phyloP scores from a whole-genome alignment of 1,139 yeast genomes.

The Arxiozyma slooffiae region DNA sequence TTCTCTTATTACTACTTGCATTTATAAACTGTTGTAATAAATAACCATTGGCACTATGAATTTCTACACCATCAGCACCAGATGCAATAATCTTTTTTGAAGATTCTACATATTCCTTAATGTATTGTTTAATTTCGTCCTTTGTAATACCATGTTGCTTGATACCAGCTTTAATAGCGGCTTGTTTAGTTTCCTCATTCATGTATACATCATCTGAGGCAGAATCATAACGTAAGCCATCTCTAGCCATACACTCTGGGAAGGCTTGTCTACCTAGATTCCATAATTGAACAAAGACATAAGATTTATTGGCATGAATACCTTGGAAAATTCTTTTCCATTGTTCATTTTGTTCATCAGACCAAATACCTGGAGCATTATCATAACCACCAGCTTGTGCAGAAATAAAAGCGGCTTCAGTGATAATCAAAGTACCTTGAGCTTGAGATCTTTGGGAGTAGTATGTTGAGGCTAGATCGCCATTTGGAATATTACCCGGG shows the following conservation, averaged over 20 bases:
- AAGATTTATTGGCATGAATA: constrained; percentile 46
- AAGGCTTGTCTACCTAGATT: constrained; percentile 45
- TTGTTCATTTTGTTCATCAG: constrained; percentile 25
- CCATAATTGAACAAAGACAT: constrained; percentile 49
- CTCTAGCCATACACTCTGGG: constrained; percentile 25
- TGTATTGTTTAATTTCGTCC: constrained; percentile 30
- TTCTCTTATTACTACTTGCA: constrained; percentile 42
- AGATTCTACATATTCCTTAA: constrained; percentile 30
- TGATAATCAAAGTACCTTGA: constrained; percentile 31
- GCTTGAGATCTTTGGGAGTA: constrained; percentile 29
- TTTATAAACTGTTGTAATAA: constrained; percentile 50
- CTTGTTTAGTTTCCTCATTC: constrained; percentile 27
- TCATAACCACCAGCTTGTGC: constrained; percentile 13
- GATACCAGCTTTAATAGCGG: constrained; percentile 25
- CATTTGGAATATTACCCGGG: constrained; percentile 21
- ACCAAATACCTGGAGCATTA: constrained; percentile 12
- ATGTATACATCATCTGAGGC: constrained; percentile 30
- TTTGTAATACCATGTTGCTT: constrained; percentile 30
- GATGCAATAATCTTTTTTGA: constrained; percentile 34
- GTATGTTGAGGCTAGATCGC: constrained; percentile 25
- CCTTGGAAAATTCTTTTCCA: constrained; percentile 43
- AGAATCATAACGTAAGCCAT: constrained; percentile 10
- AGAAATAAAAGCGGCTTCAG: constrained; percentile 31
- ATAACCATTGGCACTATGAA: constrained; percentile 62
- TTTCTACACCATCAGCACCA: constrained; percentile 59